Conservation (phyloP, 2,329 filamentous ascomycete species). For the Aspergillus pseudotamarii region DNA sequence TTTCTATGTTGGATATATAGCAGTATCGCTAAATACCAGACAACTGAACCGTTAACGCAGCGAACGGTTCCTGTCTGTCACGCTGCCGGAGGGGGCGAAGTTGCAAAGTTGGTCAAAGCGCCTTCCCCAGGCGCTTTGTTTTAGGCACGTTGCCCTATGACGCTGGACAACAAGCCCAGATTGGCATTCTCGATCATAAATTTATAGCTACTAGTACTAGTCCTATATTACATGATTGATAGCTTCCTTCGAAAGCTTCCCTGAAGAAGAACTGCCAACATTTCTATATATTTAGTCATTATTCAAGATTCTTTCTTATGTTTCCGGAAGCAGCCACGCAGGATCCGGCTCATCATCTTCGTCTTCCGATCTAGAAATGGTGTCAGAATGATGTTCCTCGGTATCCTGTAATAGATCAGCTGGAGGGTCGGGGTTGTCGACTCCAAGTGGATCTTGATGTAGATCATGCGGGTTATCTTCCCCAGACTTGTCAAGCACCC, state of each 20-base stretch:
- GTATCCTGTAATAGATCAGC: conserved; percentile 39
- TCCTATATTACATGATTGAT: neutral
- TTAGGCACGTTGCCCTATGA: neutral
- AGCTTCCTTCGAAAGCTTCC: neutral
- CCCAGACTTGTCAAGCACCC: conserved; percentile 7
- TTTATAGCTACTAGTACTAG: neutral
- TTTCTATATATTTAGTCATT: neutral
- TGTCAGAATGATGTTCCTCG: conserved; percentile 23
- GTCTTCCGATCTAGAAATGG: conserved; percentile 35
- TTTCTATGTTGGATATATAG: conserved; percentile 26
- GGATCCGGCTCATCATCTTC: conserved; percentile 50
- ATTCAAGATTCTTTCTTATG: neutral
- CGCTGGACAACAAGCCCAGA: neutral
- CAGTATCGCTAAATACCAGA: neutral
- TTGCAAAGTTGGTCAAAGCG: conserved; percentile 4
- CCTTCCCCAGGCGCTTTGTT: neutral
- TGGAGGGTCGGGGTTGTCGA: conserved; percentile 39
- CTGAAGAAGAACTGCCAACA: neutral
- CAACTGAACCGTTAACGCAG: neutral
- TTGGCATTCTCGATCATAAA: neutral
- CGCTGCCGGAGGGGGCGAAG: neutral
- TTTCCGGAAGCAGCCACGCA: conserved; percentile 43
- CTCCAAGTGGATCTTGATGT: conserved; percentile 24
- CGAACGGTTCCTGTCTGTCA: neutral
- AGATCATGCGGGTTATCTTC: conserved; percentile 11